Conservation (phyloP, 2,329 filamentous ascomycete genomes). For the Phaeosphaeria sp. region DNA sequence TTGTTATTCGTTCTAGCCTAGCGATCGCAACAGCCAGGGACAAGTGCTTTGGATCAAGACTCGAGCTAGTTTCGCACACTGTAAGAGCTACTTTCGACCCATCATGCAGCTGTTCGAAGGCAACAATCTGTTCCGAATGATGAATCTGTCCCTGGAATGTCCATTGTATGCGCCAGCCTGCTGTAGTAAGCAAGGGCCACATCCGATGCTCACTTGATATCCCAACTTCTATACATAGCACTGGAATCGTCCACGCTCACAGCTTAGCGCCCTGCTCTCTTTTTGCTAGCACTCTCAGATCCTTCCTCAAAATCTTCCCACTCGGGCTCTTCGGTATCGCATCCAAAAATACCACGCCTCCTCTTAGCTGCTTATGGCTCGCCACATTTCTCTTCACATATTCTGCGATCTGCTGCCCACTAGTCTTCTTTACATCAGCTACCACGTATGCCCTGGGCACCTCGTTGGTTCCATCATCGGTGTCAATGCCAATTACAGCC, state of each 20-base stretch:
- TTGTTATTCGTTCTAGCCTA: background rate
- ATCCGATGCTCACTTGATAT: background rate
- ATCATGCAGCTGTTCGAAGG: background rate
- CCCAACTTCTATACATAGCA: background rate
- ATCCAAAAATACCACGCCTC: conserved; percentile 47
- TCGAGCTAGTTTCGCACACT: too few relatives aligned
- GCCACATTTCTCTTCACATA: conserved; percentile 43
- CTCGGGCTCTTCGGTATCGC: conserved; percentile 45
- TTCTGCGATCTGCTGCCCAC: conserved; percentile 37
- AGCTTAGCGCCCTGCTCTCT: conserved; percentile 36
- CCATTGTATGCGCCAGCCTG: background rate
- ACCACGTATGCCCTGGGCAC: conserved; percentile 54
- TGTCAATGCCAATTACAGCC: conserved; percentile 54
- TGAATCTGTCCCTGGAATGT: background rate
- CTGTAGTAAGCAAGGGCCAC: background rate
- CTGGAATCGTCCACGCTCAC: conserved; percentile 8
- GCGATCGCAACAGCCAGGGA: background rate
- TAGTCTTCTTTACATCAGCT: conserved; percentile 39
- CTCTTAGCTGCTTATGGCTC: conserved; percentile 44
- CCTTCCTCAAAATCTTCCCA: conserved; percentile 48
- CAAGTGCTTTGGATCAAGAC: background rate
- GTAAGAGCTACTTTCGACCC: too few relatives aligned
- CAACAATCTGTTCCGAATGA: background rate
- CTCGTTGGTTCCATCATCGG: conserved; percentile 47
- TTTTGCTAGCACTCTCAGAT: conserved; percentile 42